Evolutionary conservation across 2,329 filamentous ascomycete genomes (phyloP).

Genomic region (Neurospora crassa): DNA sequence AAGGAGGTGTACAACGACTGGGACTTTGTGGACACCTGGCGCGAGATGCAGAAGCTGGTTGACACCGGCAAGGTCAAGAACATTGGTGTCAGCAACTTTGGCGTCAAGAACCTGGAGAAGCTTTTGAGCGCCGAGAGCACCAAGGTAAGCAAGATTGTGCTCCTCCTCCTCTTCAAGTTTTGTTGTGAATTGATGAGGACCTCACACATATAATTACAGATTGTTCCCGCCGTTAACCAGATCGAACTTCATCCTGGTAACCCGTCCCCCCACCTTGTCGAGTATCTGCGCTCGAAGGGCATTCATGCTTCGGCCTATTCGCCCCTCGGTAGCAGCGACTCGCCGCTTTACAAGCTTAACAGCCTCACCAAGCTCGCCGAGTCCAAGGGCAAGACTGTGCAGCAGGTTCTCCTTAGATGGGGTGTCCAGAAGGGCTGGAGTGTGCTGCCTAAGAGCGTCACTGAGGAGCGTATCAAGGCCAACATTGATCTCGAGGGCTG

Average conservation of each 20-base stretch:
- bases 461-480: slow-evolving; percentile 58
- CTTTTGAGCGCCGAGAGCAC: slow-evolving; percentile 56
- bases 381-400: slow-evolving; percentile 56
- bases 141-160: slow-evolving; percentile 35
- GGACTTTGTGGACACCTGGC: slow-evolving; percentile 75
- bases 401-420: slow-evolving; percentile 74
- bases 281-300: slow-evolving; percentile 61
- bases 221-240: slow-evolving; percentile 65
- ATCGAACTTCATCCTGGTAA: slow-evolving; percentile 74
- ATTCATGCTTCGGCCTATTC: slow-evolving; percentile 71
- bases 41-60: slow-evolving; percentile 60
- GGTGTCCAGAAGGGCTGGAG: slow-evolving; percentile 71
- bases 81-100: slow-evolving; percentile 83
- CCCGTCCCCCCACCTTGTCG: slow-evolving; percentile 69
- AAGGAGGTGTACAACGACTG: slow-evolving; percentile 67
- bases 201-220: slow-evolving; percentile 22
- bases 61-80: slow-evolving; percentile 63
- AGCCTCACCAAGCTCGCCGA: slow-evolving; percentile 54
- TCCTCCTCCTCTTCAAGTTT: neutral
- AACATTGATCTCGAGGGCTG: slow-evolving; percentile 72
- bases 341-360: slow-evolving; percentile 57
- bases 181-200: neutral
- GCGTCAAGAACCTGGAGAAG: slow-evolving; percentile 69
- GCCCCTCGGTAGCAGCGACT: slow-evolving; percentile 62
- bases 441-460: slow-evolving; percentile 81